Conservation (phyloP, 169 alveolate genomes). For the Theileria luwenshuni region DNA sequence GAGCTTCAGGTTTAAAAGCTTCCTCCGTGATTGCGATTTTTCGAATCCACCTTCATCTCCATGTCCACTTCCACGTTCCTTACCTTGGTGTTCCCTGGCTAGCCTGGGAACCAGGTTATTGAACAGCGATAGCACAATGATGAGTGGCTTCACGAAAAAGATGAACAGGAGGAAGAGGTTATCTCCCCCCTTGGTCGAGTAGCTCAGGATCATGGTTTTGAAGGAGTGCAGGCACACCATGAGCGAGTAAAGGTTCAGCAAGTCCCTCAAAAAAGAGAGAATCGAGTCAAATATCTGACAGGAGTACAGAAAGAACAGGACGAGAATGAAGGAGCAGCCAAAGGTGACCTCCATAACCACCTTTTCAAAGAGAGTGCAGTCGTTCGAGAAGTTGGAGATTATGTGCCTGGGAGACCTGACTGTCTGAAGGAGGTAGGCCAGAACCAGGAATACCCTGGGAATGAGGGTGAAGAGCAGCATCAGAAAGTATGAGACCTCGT, state of each 20-base stretch:
- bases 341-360: slow-evolving; percentile 21
- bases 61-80: no score
- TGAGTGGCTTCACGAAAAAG: slow-evolving; percentile 40
- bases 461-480: neutral
- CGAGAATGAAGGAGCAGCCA: neutral
- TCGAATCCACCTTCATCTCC: neutral
- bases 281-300: slow-evolving; percentile 34
- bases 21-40: neutral
- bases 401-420: slow-evolving; percentile 55
- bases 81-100: neutral
- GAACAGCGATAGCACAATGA: neutral
- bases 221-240: slow-evolving; percentile 45
- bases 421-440: neutral
- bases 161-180: slow-evolving; percentile 15
- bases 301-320: slow-evolving; percentile 28
- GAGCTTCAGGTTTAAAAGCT: slow-evolving; percentile 9
- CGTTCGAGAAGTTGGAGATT: neutral
- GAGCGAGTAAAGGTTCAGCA: slow-evolving; percentile 25
- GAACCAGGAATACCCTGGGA: slow-evolving; percentile 19
- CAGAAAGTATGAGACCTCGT: neutral
- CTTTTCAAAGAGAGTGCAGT: slow-evolving; percentile 11
- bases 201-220: neutral
- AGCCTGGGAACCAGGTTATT: neutral
- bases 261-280: slow-evolving; percentile 17
- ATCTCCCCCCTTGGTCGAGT: slow-evolving; percentile 3